Percentiles rank a stretch among this genome's conserved stretches.
Evolutionary conservation across 2,329 filamentous ascomycete genomes (phyloP).

Genomic region (Hymenoscyphus repandus): DNA sequence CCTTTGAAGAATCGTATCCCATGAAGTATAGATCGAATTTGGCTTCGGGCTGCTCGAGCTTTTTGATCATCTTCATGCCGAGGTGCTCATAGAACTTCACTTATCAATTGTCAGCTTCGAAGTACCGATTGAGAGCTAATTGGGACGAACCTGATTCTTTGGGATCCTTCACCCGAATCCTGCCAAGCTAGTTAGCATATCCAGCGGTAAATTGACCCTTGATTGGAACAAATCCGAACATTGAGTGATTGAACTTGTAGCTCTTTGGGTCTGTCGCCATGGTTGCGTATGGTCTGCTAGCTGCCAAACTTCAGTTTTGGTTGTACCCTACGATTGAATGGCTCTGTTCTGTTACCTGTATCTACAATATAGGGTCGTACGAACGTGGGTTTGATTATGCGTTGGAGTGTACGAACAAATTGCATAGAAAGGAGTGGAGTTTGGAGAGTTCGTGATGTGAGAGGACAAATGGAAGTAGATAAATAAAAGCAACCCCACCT

Average conservation of each 20-base stretch:
- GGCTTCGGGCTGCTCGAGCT: constrained; percentile 74
- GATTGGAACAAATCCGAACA: constrained; percentile 46
- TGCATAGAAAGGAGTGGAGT: constrained; percentile 18
- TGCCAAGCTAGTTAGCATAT: constrained; percentile 34
- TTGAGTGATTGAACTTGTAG: constrained; percentile 87
- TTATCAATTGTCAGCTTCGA: constrained; percentile 24
- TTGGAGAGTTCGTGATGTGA: neutral
- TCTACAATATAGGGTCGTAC: constrained; percentile 14
- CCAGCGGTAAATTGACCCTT: neutral
- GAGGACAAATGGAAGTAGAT: neutral
- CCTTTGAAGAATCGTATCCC: constrained; percentile 73
- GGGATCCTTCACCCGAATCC: constrained; percentile 93
- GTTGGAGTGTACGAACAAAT: constrained; percentile 18
- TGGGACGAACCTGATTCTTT: constrained; percentile 57
- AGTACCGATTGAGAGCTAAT: too few relatives aligned
- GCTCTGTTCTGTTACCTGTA: constrained; percentile 19
- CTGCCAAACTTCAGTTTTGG: constrained; percentile 18
- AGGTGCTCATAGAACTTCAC: constrained; percentile 94
- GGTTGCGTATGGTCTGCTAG: constrained; percentile 28
- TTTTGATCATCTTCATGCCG: constrained; percentile 78
- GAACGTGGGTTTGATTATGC: constrained; percentile 17
- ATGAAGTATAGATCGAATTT: constrained; percentile 97
- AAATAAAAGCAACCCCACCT: neutral
- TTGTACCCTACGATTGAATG: too few relatives aligned
- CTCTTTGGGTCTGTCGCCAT: constrained; percentile 64